A percentile compares a stretch with the other conserved stretches of the same genome.
phyloP scores from a whole-genome alignment of 2,329 filamentous ascomycete genomes.

The Mariannaea elegans region DNA sequence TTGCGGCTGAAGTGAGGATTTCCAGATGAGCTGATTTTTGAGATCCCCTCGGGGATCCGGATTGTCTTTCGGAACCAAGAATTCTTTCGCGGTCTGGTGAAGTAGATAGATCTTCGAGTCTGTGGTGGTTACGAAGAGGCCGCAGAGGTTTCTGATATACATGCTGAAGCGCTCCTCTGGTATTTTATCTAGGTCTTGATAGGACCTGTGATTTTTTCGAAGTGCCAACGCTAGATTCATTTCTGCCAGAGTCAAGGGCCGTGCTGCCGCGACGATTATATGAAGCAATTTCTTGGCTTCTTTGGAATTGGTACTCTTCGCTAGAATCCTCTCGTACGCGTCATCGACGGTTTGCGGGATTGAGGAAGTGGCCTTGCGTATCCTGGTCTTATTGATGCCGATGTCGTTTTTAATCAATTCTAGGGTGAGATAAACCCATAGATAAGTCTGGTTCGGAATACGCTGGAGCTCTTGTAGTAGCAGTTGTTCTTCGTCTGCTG shows the following conservation, averaged over 20 bases:
- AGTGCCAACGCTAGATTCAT: conserved; percentile 33
- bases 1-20: conserved; percentile 13
- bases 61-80: conserved; percentile 17
- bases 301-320: conserved; percentile 18
- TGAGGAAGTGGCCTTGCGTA: conserved; percentile 12
- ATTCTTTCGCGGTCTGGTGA: conserved; percentile 37
- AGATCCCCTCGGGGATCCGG: neutral
- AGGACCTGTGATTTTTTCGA: conserved; percentile 6
- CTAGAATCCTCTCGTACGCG: conserved; percentile 40
- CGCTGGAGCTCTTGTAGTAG: conserved; percentile 16
- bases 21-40: conserved; percentile 12
- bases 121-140: conserved; percentile 36
- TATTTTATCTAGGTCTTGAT: conserved; percentile 8
- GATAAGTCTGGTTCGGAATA: conserved; percentile 35
- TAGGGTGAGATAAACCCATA: conserved; percentile 39
- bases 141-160: conserved; percentile 38
- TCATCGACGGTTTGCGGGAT: conserved; percentile 36
- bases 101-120: conserved; percentile 33
- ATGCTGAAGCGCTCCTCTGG: conserved; percentile 14
- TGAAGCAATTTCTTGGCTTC: conserved; percentile 31
- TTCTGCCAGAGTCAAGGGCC: conserved; percentile 35
- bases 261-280: conserved; percentile 37
- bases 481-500: conserved; percentile 13
- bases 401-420: conserved; percentile 24
- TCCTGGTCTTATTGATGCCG: conserved; percentile 8